These are phyloP conservation scores for Didymella sp. DNA, from an alignment of 2,329 filamentous ascomycete species.

Conservation along the genomic window DNA sequence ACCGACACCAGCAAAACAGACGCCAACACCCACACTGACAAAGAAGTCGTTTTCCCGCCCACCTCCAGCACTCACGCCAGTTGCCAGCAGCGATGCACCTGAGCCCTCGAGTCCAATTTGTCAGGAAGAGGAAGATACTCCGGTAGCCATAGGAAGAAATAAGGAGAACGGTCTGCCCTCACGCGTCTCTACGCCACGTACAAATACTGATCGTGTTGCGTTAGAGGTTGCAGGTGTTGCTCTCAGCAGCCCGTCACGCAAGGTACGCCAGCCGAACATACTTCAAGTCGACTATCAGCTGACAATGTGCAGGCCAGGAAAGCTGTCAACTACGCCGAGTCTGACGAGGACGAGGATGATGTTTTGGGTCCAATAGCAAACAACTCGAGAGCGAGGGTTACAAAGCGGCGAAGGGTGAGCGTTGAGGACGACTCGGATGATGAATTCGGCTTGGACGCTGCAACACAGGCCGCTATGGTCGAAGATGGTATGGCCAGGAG, in stretches of 20 bases:
- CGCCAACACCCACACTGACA: slow-evolving; percentile 32
- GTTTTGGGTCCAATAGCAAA: slow-evolving; percentile 66
- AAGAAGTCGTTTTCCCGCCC: slow-evolving; percentile 47
- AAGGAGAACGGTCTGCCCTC: slow-evolving; percentile 60
- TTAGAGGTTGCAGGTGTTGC: slow-evolving; percentile 55
- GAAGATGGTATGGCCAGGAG: slow-evolving; percentile 58
- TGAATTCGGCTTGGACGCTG: slow-evolving; percentile 67
- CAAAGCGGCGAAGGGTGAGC: slow-evolving; percentile 67
- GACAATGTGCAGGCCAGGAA: slow-evolving; percentile 61
- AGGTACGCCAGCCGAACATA: slow-evolving; percentile 60
- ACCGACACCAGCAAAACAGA: slow-evolving; percentile 36
- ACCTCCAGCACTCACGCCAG: slow-evolving; percentile 66
- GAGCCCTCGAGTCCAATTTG: slow-evolving; percentile 73
- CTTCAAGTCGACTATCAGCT: not conserved
- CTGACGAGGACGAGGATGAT: slow-evolving; percentile 76
- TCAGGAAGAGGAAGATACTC: slow-evolving; percentile 58
- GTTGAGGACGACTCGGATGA: slow-evolving; percentile 71
- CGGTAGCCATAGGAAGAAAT: slow-evolving; percentile 54
- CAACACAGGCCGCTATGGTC: slow-evolving; percentile 62
- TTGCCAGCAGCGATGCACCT: slow-evolving; percentile 79
- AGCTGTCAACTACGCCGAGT: slow-evolving; percentile 82
- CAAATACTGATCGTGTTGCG: slow-evolving; percentile 53
- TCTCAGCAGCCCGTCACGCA: slow-evolving; percentile 78
- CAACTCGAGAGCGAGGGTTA: slow-evolving; percentile 53
- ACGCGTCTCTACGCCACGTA: slow-evolving; percentile 45